Percentiles rank a stretch among this genome's conserved stretches.
phyloP scores from a whole-genome alignment of 345 rosid genomes.

The Garcia nutans region DNA sequence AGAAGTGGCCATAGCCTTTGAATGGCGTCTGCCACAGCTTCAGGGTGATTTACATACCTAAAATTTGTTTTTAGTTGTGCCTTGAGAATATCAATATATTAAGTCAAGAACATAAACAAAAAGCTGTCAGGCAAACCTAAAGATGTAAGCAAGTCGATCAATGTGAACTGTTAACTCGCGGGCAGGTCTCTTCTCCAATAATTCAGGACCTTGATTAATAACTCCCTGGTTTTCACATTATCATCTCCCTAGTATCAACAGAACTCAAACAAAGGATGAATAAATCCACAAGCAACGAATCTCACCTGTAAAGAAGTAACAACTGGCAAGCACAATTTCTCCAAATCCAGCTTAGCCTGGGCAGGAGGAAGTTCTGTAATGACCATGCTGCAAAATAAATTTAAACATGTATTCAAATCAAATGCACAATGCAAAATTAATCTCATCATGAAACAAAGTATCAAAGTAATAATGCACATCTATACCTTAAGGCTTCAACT shows the following conservation, averaged over 20 bases:
- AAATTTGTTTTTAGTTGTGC: conserved; percentile 25
- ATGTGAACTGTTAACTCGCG: conserved; percentile 90
- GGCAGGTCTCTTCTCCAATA: conserved; percentile 82
- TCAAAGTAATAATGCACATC: conserved; percentile 8
- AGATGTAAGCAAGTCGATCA: conserved; percentile 93
- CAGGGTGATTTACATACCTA: conserved; percentile 95
- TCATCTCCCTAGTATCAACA: conserved; percentile 20
- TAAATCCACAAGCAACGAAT: conserved; percentile 12
- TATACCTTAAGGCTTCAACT: conserved; percentile 92
- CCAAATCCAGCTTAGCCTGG: conserved; percentile 81
- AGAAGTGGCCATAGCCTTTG: conserved; percentile 92
- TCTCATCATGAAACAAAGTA: conserved; percentile 14
- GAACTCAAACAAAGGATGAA: conserved; percentile 9
- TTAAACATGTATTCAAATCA: conserved; percentile 14
- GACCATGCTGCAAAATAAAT: conserved; percentile 69
- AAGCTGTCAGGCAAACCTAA: conserved; percentile 58
- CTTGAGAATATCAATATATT: conserved; percentile 17
- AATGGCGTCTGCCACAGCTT: conserved; percentile 92
- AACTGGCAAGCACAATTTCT: conserved; percentile 75
- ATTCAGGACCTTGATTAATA: conserved; percentile 66
- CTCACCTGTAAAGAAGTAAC: conserved; percentile 85
- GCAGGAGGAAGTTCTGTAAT: conserved; percentile 90
- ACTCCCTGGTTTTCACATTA: conserved; percentile 53
- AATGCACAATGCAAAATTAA: conserved; percentile 13
- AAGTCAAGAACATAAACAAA: conserved; percentile 10